Percentiles rank a stretch among this genome's conserved stretches.
These are phyloP conservation scores for Ceratobasidium sp. DNA, from an alignment of 1,284 basidiomycete species.

Conservation along the genomic window DNA sequence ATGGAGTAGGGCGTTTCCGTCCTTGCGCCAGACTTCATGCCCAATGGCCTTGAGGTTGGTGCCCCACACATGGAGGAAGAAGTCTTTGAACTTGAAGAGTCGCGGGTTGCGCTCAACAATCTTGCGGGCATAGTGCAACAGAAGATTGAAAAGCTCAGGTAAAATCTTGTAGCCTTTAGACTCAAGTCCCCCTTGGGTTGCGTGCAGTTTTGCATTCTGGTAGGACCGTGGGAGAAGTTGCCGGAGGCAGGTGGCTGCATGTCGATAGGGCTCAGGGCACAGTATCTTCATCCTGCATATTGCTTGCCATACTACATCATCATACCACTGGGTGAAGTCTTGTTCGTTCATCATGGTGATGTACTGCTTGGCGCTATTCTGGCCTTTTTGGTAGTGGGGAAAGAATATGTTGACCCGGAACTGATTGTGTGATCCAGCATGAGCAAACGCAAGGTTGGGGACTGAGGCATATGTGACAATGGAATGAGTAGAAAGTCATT, in stretches of 20 bases:
- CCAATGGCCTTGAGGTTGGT: constrained; percentile 25
- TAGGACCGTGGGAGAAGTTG: not conserved
- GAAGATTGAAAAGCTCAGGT: constrained; percentile 3
- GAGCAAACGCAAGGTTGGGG: constrained; percentile 13
- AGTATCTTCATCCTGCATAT: not conserved
- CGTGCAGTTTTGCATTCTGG: not conserved
- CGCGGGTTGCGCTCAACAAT: not conserved
- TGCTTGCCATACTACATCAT: not conserved
- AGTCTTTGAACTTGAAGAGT: constrained; percentile 1
- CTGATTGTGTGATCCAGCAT: constrained; percentile 5
- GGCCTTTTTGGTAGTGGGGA: constrained; percentile 17
- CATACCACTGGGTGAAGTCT: constrained; percentile 9
- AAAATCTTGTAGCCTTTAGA: not conserved
- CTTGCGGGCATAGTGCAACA: not conserved
- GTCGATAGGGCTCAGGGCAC: not conserved
- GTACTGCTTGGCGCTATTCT: not conserved
- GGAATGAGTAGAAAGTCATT: no score
- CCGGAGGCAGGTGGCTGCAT: not conserved
- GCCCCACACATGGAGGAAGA: constrained; percentile 21
- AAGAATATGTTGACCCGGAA: constrained; percentile 32
- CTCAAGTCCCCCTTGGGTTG: no score
- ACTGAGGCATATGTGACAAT: constrained; percentile 5
- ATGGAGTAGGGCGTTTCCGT: constrained; percentile 3
- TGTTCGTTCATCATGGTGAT: constrained; percentile 18
- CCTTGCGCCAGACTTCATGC: not conserved